These are phyloP conservation scores for Chlorella sp. DNA, from an alignment of 139 green algal genomes.

Conservation along the genomic window DNA sequence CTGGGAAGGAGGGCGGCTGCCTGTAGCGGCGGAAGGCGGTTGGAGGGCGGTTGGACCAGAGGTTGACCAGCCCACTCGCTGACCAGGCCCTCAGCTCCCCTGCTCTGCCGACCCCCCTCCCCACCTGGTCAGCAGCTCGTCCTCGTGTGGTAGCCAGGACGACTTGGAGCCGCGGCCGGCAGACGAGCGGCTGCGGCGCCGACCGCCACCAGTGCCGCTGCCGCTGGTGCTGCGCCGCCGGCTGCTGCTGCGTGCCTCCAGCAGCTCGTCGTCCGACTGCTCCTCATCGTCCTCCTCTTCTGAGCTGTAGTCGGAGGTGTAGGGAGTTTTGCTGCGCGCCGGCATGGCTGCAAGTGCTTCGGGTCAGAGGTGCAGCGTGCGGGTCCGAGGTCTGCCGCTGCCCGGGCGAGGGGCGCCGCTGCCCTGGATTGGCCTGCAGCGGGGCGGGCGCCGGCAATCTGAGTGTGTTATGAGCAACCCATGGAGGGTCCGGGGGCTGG, in stretches of 20 bases:
- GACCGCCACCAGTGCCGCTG: neutral
- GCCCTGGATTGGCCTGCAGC: no score
- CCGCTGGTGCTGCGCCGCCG: neutral
- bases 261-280: neutral
- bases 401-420: no score
- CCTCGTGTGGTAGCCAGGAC: slow-evolving; percentile 60
- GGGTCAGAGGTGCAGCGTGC: no score
- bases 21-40: neutral
- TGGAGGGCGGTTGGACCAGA: slow-evolving; percentile 5
- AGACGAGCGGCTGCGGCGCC: neutral
- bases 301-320: slow-evolving; percentile 8
- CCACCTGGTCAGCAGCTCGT: slow-evolving; percentile 56
- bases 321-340: neutral
- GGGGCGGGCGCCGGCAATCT: no score
- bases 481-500: no score
- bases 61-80: slow-evolving; percentile 2
- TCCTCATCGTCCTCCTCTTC: neutral
- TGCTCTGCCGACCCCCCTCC: neutral
- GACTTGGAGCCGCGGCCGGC: slow-evolving; percentile 48
- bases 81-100: neutral
- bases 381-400: no score
- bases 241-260: neutral
- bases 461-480: no score
- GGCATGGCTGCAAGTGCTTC: neutral
- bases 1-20: neutral